Percentiles rank a stretch among this genome's conserved stretches.
phyloP scores from a whole-genome alignment of 148 eudicot species.

The Vaccinium macrocarpon region DNA sequence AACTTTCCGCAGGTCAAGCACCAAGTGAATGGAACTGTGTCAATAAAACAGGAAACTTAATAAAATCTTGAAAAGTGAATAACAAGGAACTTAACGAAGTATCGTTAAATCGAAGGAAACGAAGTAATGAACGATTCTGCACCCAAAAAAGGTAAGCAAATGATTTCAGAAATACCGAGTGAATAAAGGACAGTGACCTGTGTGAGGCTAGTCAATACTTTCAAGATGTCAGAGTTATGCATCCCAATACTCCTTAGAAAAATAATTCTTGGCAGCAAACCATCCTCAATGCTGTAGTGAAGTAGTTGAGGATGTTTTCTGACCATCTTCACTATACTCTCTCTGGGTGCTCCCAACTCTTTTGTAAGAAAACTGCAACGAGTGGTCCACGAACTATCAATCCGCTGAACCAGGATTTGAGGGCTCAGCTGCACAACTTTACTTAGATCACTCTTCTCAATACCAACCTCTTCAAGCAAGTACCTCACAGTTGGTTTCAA shows the following conservation, averaged over 20 bases:
- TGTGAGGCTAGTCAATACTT: slow-evolving; percentile 81
- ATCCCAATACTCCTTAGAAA: slow-evolving; percentile 92
- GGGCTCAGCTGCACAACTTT: slow-evolving; percentile 97
- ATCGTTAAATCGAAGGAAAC: not conserved
- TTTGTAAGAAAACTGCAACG: slow-evolving; percentile 71
- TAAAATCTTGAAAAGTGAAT: not conserved
- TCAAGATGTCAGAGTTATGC: slow-evolving; percentile 72
- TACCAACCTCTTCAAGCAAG: slow-evolving; percentile 88
- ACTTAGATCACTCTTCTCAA: slow-evolving; percentile 63
- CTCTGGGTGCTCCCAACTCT: slow-evolving; percentile 85
- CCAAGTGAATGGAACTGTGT: not conserved
- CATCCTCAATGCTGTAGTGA: slow-evolving; percentile 93
- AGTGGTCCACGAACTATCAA: slow-evolving; percentile 75
- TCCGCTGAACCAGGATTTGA: slow-evolving; percentile 91
- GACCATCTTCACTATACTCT: slow-evolving; percentile 88
- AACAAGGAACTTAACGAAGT: not conserved
- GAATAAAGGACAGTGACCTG: slow-evolving; percentile 50
- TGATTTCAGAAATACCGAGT: slow-evolving; percentile 11
- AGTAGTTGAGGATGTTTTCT: slow-evolving; percentile 92
- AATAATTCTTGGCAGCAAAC: slow-evolving; percentile 75
- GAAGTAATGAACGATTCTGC: not conserved
- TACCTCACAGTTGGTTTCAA: slow-evolving; percentile 83
- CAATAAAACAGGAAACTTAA: not conserved
- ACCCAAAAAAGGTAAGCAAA: not conserved
- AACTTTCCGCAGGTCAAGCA: not conserved